phyloP scores from a whole-genome alignment of 495 filamentous ascomycete species.

The Paragyromitra xinjiangensis region DNA sequence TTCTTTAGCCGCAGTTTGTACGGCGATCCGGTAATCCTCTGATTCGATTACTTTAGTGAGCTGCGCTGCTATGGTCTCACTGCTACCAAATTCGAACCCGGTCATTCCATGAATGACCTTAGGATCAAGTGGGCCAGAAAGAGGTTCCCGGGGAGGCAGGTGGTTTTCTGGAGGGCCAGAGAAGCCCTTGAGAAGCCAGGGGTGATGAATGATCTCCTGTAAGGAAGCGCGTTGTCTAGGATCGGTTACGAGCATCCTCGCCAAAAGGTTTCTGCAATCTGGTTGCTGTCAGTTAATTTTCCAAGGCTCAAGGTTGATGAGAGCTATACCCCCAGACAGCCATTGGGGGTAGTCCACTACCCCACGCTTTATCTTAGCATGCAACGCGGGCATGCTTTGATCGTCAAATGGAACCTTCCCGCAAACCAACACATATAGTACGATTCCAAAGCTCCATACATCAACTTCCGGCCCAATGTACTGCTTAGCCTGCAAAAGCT shows the following conservation, averaged over 20 bases:
- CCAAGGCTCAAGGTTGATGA: slow-evolving; percentile 35
- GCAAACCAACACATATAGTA: slow-evolving; percentile 97
- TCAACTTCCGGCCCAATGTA: slow-evolving; percentile 98
- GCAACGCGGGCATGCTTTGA: slow-evolving; percentile 97
- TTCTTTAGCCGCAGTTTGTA: slow-evolving; percentile 72
- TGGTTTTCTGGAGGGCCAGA: slow-evolving; percentile 86
- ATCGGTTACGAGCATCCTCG: slow-evolving; percentile 95
- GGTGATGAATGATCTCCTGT: slow-evolving; percentile 92
- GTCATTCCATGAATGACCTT: slow-evolving; percentile 92
- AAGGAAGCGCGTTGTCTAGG: slow-evolving; percentile 86
- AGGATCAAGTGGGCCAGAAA: slow-evolving; percentile 83
- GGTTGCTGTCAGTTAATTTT: slow-evolving; percentile 20
- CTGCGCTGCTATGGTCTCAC: slow-evolving; percentile 81
- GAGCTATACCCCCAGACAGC: slow-evolving; percentile 75
- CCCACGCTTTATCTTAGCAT: slow-evolving; percentile 99
- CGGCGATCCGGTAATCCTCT: slow-evolving; percentile 86
- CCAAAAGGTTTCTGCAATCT: slow-evolving; percentile 95
- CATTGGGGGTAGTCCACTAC: slow-evolving; percentile 94
- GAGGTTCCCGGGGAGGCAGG: slow-evolving; percentile 81
- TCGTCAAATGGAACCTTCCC: slow-evolving; percentile 99
- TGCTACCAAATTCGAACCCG: slow-evolving; percentile 93
- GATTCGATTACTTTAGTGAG: slow-evolving; percentile 86
- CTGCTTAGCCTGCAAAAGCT: slow-evolving; percentile 89
- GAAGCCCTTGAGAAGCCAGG: slow-evolving; percentile 97
- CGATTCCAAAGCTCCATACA: slow-evolving; percentile 98